Conservation (phyloP, 1,284 basidiomycete genomes). For the Cystobasidium sp. region DNA sequence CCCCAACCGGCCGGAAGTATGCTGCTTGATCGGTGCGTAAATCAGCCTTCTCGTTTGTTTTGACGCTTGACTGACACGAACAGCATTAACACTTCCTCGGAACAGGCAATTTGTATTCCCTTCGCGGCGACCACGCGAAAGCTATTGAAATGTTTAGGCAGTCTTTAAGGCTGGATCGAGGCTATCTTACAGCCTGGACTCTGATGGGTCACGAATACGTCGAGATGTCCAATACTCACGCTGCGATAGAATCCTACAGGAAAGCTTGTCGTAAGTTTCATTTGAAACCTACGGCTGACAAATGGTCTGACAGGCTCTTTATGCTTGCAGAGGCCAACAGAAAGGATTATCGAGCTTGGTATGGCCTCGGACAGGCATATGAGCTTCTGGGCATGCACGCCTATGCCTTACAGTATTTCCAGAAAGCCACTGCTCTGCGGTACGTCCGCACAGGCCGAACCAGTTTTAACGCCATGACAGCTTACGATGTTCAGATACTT, state of each 20-base stretch:
- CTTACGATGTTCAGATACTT: background rate
- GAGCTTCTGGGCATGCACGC: constrained; percentile 95
- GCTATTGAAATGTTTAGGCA: constrained; percentile 94
- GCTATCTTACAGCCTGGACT: constrained; percentile 97
- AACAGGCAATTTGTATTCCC: constrained; percentile 92
- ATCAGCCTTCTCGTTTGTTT: background rate
- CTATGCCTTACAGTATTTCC: constrained; percentile 95
- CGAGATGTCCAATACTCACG: constrained; percentile 98
- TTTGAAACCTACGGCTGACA: background rate
- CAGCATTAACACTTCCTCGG: background rate
- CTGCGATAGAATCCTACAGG: constrained; percentile 96
- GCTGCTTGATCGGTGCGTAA: constrained; percentile 82
- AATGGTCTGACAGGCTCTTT: background rate
- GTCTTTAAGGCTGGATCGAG: constrained; percentile 89
- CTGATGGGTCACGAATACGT: constrained; percentile 98
- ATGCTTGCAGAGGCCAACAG: constrained; percentile 76
- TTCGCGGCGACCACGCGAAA: constrained; percentile 90
- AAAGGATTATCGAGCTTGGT: constrained; percentile 98
- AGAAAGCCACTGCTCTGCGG: constrained; percentile 89
- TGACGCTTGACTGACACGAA: background rate
- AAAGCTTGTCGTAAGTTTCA: constrained; percentile 81
- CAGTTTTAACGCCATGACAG: background rate
- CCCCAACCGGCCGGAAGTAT: constrained; percentile 89
- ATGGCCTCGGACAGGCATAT: constrained; percentile 96
- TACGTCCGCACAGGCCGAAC: constrained; percentile 56